Conservation (phyloP, 2,329 filamentous ascomycete genomes). For the Arthrobotrys entomopaga region DNA sequence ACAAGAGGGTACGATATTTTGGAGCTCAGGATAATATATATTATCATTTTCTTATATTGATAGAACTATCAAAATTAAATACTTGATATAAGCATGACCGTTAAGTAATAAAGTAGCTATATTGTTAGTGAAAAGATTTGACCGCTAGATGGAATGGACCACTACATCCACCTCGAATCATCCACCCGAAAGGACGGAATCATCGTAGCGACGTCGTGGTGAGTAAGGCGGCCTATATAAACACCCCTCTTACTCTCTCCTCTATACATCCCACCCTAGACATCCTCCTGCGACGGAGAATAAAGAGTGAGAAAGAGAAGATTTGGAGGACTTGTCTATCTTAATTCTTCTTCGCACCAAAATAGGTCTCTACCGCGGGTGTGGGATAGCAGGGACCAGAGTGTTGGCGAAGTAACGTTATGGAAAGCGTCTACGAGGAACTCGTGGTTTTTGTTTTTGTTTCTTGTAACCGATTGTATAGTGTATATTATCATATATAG, state of each 20-base stretch:
- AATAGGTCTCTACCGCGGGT: conserved; percentile 81
- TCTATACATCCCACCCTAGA: background rate
- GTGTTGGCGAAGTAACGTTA: conserved; percentile 75
- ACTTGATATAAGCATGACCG: too few species aligned
- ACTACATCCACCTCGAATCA: conserved; percentile 68
- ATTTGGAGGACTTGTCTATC: conserved; percentile 57
- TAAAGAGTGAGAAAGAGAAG: conserved; percentile 59
- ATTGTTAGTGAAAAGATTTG: conserved; percentile 21
- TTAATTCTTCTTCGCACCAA: conserved; percentile 81
- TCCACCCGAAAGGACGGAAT: conserved; percentile 43
- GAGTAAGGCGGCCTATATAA: conserved; percentile 68
- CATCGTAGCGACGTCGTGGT: conserved; percentile 68
- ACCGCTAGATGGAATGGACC: conserved; percentile 75
- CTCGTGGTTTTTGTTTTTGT: background rate
- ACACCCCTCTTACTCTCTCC: conserved; percentile 59
- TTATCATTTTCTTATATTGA: too few species aligned
- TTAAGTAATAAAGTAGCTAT: background rate
- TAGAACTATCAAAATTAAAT: too few species aligned
- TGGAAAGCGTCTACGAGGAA: background rate
- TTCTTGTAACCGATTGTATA: conserved; percentile 40
- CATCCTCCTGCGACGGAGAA: conserved; percentile 19
- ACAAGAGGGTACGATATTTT: too few species aligned
- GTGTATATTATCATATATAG: conserved; percentile 51
- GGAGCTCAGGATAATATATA: too few species aligned
- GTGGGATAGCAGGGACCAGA: conserved; percentile 76